Evolutionary conservation across 2,329 filamentous ascomycete species (phyloP), one percentile per base, ranked within the genome.

Genomic region (Botrytis hyacinthi): DNA sequence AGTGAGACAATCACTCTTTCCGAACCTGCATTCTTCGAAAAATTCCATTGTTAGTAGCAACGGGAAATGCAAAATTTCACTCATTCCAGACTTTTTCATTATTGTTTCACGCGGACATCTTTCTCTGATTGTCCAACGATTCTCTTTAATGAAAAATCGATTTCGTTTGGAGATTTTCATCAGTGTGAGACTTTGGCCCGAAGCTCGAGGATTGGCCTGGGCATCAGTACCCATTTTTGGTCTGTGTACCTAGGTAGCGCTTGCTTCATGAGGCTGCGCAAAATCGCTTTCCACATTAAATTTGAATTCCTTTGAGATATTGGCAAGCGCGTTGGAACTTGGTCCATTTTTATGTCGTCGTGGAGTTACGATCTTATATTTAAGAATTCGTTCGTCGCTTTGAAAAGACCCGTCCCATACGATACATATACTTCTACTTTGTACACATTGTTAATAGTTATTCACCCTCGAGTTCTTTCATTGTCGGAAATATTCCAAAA

Each of bases 261-360:
- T 54, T 51, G 46, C 65, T 54, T 67, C 8, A 37, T 37, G 44
- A 29, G 32, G 63, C 44, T 37, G 46, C 26, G n/a, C 44, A 51
- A 26, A 68, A 68, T 29, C 32, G 4, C 5, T 54, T 29, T 29
- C 46, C 48, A 68, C 26, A 57, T 68, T 68, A 42, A 48, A 57
- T 68, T 68, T 40, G 16, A 68, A 57, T 57, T 68, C 46, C 65
- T 68, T 22, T 12, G 35, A 22, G 35, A 54, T 54, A 54, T 68
- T 68, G 65, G 26, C 46, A 68, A 54, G 65, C 44, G 16, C 65
- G 22, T 32, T 54, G 14, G 65, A 57, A 29, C 22, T n/a, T 8
- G 46, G 32, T 68, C 46, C 46, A 68, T 48, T 42, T 29, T 54
- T 22, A 42, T 22, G 14, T 42, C 26, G 46, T 42, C 40, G 65